Percentiles rank a stretch among this genome's conserved stretches.
Conservation (phyloP, 176 grass and related monocot species). For the Urochloa ruziziensis region DNA sequence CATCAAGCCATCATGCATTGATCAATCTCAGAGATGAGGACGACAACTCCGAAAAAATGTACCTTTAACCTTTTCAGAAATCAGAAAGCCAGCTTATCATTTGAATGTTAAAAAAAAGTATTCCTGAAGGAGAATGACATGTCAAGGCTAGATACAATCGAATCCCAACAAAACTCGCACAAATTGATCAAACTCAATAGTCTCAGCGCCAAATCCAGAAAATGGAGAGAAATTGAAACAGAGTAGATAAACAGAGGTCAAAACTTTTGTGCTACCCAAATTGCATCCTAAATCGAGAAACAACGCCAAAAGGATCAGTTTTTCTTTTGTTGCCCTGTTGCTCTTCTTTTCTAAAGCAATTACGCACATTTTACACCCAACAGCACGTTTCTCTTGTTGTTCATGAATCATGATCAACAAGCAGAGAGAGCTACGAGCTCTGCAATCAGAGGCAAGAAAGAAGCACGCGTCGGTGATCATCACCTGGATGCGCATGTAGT, state of each 20-base stretch:
- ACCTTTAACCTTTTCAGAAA: neutral
- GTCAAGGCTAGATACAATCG: neutral
- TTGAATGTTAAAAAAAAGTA: neutral
- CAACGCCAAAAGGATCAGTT: neutral
- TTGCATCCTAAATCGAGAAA: neutral
- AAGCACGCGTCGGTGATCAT: neutral
- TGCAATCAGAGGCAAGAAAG: neutral
- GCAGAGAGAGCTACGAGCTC: neutral
- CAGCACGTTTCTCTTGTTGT: too few species aligned
- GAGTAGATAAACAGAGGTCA: neutral
- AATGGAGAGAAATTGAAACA: neutral
- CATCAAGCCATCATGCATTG: neutral
- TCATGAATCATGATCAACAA: neutral
- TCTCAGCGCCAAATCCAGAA: neutral
- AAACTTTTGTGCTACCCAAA: neutral
- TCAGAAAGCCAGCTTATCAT: neutral
- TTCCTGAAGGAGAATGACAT: neutral
- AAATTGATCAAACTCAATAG: neutral
- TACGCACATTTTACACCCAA: neutral
- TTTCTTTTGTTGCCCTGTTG: neutral
- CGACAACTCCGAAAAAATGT: neutral
- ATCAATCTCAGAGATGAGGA: neutral
- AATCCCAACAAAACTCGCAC: neutral
- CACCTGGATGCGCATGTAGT: conserved; percentile 57
- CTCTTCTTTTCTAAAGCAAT: neutral